Evolutionary conservation across 2,329 filamentous ascomycete genomes (phyloP).

Genomic region (Clarireedia hainanense): DNA sequence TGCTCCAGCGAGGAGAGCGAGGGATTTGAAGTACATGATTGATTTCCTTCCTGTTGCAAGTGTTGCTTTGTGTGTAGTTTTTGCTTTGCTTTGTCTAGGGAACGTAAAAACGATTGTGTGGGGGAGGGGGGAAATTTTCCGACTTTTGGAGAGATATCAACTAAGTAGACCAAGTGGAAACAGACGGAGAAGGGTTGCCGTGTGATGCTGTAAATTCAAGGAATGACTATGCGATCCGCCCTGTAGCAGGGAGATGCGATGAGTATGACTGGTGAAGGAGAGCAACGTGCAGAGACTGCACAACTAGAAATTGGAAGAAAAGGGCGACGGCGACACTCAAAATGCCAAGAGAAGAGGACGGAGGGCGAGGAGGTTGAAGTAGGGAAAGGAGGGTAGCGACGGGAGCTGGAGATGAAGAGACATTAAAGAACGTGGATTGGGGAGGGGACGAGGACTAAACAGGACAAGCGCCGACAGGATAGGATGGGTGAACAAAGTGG

Average conservation of each 20-base stretch:
- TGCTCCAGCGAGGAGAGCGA: conserved; percentile 16
- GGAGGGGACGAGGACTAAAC: no score
- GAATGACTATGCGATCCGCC: neutral
- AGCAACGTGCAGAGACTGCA: conserved; percentile 3
- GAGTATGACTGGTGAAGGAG: neutral
- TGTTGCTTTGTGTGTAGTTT: neutral
- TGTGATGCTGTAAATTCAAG: neutral
- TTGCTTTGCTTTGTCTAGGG: neutral
- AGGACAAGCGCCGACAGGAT: no score
- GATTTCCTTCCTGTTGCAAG: neutral
- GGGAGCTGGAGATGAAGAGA: no score
- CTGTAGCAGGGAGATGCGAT: neutral
- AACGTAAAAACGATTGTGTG: neutral
- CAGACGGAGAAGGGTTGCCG: no score
- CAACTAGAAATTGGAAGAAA: neutral
- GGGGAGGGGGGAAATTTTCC: no score
- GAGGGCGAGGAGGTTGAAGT: no score
- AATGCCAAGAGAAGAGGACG: no score
- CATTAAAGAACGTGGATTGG: no score
- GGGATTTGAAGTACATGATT: conserved; percentile 18
- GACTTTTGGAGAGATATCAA: neutral
- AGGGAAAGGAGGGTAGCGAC: no score
- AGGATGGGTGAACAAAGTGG: no score
- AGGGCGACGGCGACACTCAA: neutral
- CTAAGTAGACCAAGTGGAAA: neutral